Evolutionary conservation across 345 rosid genomes (phyloP).

Genomic region (Combretum micranthum): DNA sequence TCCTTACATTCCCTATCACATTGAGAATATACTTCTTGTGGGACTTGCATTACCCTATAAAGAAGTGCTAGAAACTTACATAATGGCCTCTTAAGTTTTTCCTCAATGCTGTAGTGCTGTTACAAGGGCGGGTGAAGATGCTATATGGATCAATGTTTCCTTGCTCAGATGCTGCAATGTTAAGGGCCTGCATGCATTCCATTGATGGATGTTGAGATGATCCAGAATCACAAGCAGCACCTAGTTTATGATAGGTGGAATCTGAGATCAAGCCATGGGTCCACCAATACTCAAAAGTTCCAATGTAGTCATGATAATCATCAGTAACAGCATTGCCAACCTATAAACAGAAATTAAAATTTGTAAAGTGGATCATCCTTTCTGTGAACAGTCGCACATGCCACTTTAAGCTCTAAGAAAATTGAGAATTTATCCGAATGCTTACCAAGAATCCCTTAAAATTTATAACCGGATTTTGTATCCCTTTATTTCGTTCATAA

Average conservation of each 20-base stretch:
- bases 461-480: constrained; percentile 61
- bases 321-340: constrained; percentile 96
- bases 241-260: constrained; percentile 55
- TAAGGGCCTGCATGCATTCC: constrained; percentile 54
- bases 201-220: constrained; percentile 65
- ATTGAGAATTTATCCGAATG: background rate
- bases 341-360: constrained; percentile 23
- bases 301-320: constrained; percentile 75
- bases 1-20: too few species aligned
- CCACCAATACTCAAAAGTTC: constrained; percentile 97
- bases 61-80: constrained; percentile 34
- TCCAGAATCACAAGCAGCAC: constrained; percentile 43
- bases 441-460: constrained; percentile 93
- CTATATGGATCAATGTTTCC: constrained; percentile 83
- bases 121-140: constrained; percentile 85
- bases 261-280: constrained; percentile 91
- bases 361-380: background rate
- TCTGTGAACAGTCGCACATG: too few species aligned
- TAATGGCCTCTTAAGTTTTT: constrained; percentile 60
- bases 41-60: too few species aligned
- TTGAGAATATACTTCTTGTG: too few species aligned
- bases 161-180: constrained; percentile 51
- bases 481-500: constrained; percentile 50
- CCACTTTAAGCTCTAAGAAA: too few species aligned
- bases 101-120: constrained; percentile 36